A percentile compares a stretch with the other conserved stretches of the same genome.
Evolutionary conservation across 2,329 filamentous ascomycete genomes (phyloP).

Genomic region (Pseudopithomyces maydicus): DNA sequence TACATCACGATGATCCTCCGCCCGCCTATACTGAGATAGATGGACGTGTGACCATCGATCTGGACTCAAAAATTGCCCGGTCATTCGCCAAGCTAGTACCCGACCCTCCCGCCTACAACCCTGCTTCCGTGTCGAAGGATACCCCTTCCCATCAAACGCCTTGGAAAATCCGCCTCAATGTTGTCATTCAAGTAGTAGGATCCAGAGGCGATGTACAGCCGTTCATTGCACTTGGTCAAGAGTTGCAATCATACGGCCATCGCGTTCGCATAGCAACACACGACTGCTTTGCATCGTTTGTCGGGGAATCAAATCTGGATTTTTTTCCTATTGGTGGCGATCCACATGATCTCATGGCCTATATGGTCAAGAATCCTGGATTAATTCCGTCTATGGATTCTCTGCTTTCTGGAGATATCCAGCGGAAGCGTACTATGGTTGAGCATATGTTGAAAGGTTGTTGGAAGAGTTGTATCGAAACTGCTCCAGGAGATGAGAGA

Average conservation of each 20-base stretch:
- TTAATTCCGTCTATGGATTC: conserved; percentile 35
- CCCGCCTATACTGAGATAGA: conserved; percentile 6
- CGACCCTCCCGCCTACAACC: conserved; percentile 3
- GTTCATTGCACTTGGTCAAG: conserved; percentile 61
- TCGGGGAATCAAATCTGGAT: conserved; percentile 39
- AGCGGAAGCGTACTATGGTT: conserved; percentile 36
- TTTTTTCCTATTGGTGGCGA: conserved; percentile 37
- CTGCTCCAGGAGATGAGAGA: conserved; percentile 34
- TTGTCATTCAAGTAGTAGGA: conserved; percentile 62
- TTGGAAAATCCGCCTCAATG: conserved; percentile 48
- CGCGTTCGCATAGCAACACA: conserved; percentile 37
- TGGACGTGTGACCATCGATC: conserved; percentile 13
- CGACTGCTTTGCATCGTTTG: conserved; percentile 20
- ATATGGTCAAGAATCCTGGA: conserved; percentile 56
- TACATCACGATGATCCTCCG: background rate
- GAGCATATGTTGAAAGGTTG: conserved; percentile 32
- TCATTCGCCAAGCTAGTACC: conserved; percentile 4
- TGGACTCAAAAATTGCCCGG: conserved; percentile 6
- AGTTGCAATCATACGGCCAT: conserved; percentile 45
- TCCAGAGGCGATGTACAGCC: conserved; percentile 63
- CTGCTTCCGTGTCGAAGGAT: background rate
- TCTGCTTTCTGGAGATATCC: conserved; percentile 32
- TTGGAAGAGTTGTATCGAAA: conserved; percentile 38
- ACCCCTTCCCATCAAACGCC: background rate
- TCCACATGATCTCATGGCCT: conserved; percentile 52